Evolutionary conservation across 306 rosid species (phyloP).

Genomic region (Vigna trinervia): DNA sequence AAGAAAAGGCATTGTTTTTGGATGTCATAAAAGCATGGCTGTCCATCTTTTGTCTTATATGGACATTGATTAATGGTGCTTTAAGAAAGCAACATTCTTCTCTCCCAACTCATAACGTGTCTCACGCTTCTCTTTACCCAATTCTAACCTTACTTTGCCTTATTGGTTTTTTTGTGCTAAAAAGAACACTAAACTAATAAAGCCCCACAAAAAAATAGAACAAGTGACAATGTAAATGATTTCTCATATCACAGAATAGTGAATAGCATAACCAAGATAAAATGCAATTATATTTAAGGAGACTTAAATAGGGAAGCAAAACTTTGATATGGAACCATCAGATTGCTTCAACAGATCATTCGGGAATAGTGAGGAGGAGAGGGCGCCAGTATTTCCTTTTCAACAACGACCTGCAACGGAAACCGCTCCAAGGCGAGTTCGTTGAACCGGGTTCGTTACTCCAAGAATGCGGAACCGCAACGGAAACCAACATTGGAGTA

Average conservation of each 20-base stretch:
- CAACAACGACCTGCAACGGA: slow-evolving; percentile 70
- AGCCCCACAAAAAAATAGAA: background rate
- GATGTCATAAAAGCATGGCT: slow-evolving; percentile 9
- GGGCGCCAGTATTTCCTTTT: slow-evolving; percentile 87
- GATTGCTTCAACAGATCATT: slow-evolving; percentile 37
- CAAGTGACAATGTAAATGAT: background rate
- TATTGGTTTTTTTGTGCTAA: background rate
- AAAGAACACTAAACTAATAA: slow-evolving; percentile 34
- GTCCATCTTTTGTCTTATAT: slow-evolving; percentile 39
- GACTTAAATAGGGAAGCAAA: slow-evolving; percentile 26
- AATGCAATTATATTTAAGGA: slow-evolving; percentile 22
- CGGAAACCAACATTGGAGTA: slow-evolving; percentile 28
- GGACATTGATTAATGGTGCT: slow-evolving; percentile 32
- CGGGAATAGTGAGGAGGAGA: slow-evolving; percentile 68
- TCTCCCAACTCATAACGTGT: slow-evolving; percentile 35
- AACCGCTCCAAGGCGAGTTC: slow-evolving; percentile 69
- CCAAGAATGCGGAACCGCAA: slow-evolving; percentile 36
- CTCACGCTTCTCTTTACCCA: slow-evolving; percentile 47
- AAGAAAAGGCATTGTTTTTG: slow-evolving; percentile 28
- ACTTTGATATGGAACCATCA: background rate
- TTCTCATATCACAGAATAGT: background rate
- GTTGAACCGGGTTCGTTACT: slow-evolving; percentile 52
- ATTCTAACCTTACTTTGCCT: slow-evolving; percentile 47
- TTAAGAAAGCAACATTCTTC: slow-evolving; percentile 32
- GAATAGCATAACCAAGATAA: background rate